Evolutionary conservation across 495 filamentous ascomycete genomes (phyloP).

Genomic region (Neurospora hispaniola): DNA sequence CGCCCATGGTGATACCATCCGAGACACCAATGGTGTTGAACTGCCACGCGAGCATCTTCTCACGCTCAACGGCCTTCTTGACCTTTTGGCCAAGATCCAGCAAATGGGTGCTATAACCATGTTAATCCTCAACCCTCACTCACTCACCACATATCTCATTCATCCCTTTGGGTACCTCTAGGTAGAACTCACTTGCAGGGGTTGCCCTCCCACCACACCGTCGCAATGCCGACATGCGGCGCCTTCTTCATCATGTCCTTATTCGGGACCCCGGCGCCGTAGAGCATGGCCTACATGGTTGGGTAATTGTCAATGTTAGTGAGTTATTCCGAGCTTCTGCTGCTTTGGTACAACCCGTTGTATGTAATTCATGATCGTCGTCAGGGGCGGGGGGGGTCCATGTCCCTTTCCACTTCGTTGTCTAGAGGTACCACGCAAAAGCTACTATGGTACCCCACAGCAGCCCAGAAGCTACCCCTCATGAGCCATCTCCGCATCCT

Average conservation of each 20-base stretch:
- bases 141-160: neutral
- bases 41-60: slow-evolving; percentile 83
- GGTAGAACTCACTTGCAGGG: slow-evolving; percentile 46
- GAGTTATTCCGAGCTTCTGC: neutral
- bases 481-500: neutral
- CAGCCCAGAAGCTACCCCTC: neutral
- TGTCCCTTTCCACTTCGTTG: neutral
- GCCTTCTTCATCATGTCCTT: slow-evolving; percentile 77
- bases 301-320: neutral
- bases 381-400: neutral
- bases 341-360: neutral
- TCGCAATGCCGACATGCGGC: slow-evolving; percentile 80
- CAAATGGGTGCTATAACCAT: slow-evolving; percentile 39
- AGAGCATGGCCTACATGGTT: slow-evolving; percentile 72
- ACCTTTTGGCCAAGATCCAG: slow-evolving; percentile 83
- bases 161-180: too few relatives aligned
- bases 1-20: slow-evolving; percentile 94
- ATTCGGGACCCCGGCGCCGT: slow-evolving; percentile 82
- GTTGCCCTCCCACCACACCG: slow-evolving; percentile 98
- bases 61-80: slow-evolving; percentile 69
- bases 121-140: slow-evolving; percentile 6
- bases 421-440: neutral
- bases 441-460: neutral
- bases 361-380: neutral
- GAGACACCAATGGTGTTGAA: slow-evolving; percentile 93